Conservation (phyloP, 176 grass and related monocot genomes). For the Hordeum marinum region DNA sequence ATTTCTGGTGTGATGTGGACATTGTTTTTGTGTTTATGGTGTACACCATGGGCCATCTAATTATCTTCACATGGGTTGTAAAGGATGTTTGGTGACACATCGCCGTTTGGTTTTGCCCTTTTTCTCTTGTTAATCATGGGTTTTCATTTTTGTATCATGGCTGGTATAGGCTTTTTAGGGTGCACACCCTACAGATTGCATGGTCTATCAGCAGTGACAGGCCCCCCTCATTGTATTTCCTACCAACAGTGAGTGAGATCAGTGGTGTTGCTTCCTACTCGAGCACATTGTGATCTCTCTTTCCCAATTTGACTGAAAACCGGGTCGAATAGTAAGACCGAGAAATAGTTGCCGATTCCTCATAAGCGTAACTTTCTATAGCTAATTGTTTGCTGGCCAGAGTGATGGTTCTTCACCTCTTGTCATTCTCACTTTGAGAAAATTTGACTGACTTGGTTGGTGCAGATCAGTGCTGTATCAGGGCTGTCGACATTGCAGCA, state of each 20-base stretch:
- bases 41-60: slow-evolving; percentile 1
- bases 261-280: background rate
- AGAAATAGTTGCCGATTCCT: background rate
- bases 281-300: background rate
- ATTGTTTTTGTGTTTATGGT: slow-evolving; percentile 26
- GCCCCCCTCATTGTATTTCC: background rate
- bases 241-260: background rate
- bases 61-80: slow-evolving; percentile 34
- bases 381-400: background rate
- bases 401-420: background rate
- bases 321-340: background rate
- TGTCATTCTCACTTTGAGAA: background rate
- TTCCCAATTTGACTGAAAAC: background rate
- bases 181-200: slow-evolving; percentile 7
- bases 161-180: background rate
- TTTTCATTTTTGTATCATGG: slow-evolving; percentile 32
- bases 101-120: slow-evolving; percentile 16
- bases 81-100: slow-evolving; percentile 49
- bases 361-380: background rate
- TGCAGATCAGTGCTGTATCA: background rate
- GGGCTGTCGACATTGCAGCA: background rate
- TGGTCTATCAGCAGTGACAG: background rate
- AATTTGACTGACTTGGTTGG: background rate
- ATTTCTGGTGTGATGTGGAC: slow-evolving; percentile 37
- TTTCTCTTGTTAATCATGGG: slow-evolving; percentile 30